Evolutionary conservation across 495 filamentous ascomycete genomes (phyloP), one percentile per base, ranked within the genome.

Genomic region (Pyronema omphalodes): DNA sequence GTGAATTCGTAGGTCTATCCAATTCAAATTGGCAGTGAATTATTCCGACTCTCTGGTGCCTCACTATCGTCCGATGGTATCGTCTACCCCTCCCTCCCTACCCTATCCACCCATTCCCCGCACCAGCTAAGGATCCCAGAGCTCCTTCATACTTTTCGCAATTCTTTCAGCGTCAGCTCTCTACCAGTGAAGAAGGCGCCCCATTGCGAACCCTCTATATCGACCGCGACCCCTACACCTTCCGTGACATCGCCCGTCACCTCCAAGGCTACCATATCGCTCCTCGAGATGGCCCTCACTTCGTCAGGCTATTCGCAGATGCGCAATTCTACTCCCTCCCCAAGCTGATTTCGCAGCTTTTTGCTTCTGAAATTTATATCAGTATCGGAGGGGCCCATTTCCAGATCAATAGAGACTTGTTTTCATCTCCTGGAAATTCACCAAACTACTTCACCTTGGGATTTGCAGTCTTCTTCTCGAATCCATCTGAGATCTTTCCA

Each of bases 131-230:
- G 63, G 66, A 64, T 72, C 68, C 67, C 72, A 74, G 72, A 96
- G 89, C 88, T 69, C 89, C 89, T 61, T 95, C 91, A 56, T 98
- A 95, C 67, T 95, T 98, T 68, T 94, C 91, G 17, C 82, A 83
- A 57, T 95, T 88, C 70, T 98, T 98, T 70, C 77, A 79, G 54
- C 82, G 84, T 57, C 88, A 95, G 68, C 65, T 98, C 14, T 59
- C 56, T 9, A 75, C 75, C 49, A 33, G 55, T 6, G 61, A 58
- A 14, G 61, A 64, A 37, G 71, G 69, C 8, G 58, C 60, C 23
- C 52, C 50, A 33, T 55, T 74, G 49, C 71, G 76, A 51, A 94
- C 89, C 5, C 75, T 95, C 17, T 95, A 93, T 67, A 95, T 98
- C 65, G 89, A 98, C 70, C 80, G 89, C 39, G 91, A 98, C 71